These are phyloP conservation scores for Cercophora sp. DNA, from an alignment of 495 filamentous ascomycete species.

Conservation along the genomic window DNA sequence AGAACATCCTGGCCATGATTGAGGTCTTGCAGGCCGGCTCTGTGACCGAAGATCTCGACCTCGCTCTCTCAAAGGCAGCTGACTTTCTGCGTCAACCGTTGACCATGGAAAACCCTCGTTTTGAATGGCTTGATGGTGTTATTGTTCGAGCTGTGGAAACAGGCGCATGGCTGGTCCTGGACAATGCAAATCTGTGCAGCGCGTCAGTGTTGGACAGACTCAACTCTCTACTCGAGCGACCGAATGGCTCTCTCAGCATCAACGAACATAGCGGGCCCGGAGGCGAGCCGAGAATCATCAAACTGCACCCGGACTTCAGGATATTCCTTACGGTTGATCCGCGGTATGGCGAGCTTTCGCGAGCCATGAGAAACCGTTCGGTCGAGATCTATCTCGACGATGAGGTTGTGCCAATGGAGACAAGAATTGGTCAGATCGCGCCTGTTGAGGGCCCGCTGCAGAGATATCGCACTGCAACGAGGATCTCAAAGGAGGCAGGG, in stretches of 20 bases:
- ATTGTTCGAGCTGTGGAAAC: constrained; percentile 81
- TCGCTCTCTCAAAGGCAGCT: constrained; percentile 27
- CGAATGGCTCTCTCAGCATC: constrained; percentile 78
- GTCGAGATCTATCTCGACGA: constrained; percentile 77
- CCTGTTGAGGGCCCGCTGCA: constrained; percentile 43
- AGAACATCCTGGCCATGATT: constrained; percentile 29
- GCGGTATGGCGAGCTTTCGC: constrained; percentile 85
- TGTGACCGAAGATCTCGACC: constrained; percentile 22
- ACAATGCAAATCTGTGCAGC: constrained; percentile 95
- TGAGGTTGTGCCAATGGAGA: constrained; percentile 13
- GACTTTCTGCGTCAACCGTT: constrained; percentile 41
- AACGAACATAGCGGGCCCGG: constrained; percentile 84
- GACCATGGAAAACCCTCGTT: constrained; percentile 64
- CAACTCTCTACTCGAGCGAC: constrained; percentile 84
- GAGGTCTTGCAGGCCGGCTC: constrained; percentile 23
- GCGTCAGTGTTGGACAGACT: constrained; percentile 90
- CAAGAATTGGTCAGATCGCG: constrained; percentile 25
- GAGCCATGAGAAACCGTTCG: constrained; percentile 94
- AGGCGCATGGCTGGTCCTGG: constrained; percentile 89
- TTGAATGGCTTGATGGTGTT: constrained; percentile 94
- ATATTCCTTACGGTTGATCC: constrained; percentile 95
- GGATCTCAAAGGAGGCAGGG: constrained; percentile 11
- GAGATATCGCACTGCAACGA: constrained; percentile 29
- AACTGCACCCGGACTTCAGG: constrained; percentile 81
- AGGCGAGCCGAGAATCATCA: constrained; percentile 75